Percentiles rank a stretch among this genome's conserved stretches.
Conservation (phyloP, 371 early-diverging fungal species). For the Apophysomyces variabilis region DNA sequence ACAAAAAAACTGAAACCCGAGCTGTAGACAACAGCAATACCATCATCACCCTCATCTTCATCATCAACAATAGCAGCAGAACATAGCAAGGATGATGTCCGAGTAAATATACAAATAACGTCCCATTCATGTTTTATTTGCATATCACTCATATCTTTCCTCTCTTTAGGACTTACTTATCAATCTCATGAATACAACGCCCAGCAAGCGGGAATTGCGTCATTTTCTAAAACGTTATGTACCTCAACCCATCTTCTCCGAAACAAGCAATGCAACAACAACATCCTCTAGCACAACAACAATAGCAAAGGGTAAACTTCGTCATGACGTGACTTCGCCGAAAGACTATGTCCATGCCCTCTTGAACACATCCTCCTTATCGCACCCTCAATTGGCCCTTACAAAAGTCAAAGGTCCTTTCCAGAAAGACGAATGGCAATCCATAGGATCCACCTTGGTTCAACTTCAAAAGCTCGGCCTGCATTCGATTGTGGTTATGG, state of each 20-base stretch:
- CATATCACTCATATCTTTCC: neutral
- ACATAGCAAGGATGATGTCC: no score
- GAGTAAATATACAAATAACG: no score
- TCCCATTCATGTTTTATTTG: no score
- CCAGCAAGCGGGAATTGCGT: constrained; percentile 79
- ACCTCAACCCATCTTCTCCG: constrained; percentile 35
- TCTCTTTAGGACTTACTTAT: constrained; percentile 49
- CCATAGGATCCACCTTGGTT: constrained; percentile 64
- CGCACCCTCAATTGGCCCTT: constrained; percentile 57
- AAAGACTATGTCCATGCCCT: constrained; percentile 57
- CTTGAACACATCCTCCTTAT: constrained; percentile 33
- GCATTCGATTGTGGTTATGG: constrained; percentile 72
- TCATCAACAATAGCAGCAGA: no score
- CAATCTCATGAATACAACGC: constrained; percentile 67
- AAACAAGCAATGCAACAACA: constrained; percentile 3
- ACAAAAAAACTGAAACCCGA: no score
- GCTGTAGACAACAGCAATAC: no score
- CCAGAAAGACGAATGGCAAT: constrained; percentile 50
- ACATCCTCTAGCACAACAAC: no score
- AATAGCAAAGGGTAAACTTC: constrained; percentile 10
- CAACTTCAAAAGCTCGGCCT: constrained; percentile 73
- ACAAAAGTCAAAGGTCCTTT: constrained; percentile 67
- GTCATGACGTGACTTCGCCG: constrained; percentile 26
- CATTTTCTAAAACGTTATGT: constrained; percentile 73
- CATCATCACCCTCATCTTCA: no score